Conservation (phyloP, 805 yeast species). For the Ogataea pini region DNA sequence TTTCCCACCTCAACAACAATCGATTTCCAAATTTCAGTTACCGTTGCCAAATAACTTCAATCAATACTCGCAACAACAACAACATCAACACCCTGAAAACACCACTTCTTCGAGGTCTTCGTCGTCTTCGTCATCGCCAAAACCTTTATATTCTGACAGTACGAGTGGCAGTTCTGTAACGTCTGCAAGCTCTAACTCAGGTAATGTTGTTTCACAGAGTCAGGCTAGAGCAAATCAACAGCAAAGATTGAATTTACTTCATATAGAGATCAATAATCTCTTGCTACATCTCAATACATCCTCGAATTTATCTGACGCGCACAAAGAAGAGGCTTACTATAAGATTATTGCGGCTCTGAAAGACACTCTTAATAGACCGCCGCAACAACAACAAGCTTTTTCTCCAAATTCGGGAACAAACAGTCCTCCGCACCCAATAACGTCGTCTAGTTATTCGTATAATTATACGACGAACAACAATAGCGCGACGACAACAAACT, state of each 20-base stretch:
- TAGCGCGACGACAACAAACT: background rate
- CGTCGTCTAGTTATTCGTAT: constrained; percentile 12
- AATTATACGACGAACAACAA: constrained; percentile 17
- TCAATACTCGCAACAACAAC: constrained; percentile 12
- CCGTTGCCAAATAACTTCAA: constrained; percentile 26
- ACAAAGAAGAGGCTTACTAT: constrained; percentile 31
- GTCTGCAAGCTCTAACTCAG: constrained; percentile 4
- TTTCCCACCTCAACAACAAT: constrained; percentile 7
- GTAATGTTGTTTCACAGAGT: constrained; percentile 4
- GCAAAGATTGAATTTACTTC: constrained; percentile 24
- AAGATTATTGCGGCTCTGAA: constrained; percentile 26
- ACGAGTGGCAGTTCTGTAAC: background rate
- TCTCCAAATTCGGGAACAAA: constrained; percentile 26
- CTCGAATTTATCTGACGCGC: constrained; percentile 21
- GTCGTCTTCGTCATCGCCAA: constrained; percentile 25
- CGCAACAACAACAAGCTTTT: constrained; percentile 11
- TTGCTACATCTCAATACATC: constrained; percentile 31
- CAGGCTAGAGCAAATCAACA: constrained; percentile 16
- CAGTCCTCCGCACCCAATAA: constrained; percentile 19
- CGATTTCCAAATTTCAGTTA: constrained; percentile 23
- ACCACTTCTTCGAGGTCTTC: constrained; percentile 22
- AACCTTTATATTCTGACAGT: constrained; percentile 17
- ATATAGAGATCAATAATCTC: constrained; percentile 31
- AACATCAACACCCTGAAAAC: constrained; percentile 11
- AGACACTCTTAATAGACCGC: constrained; percentile 19